Evolutionary conservation across 163 green algal genomes (phyloP).

Genomic region (Trebouxia gelatinosa): DNA sequence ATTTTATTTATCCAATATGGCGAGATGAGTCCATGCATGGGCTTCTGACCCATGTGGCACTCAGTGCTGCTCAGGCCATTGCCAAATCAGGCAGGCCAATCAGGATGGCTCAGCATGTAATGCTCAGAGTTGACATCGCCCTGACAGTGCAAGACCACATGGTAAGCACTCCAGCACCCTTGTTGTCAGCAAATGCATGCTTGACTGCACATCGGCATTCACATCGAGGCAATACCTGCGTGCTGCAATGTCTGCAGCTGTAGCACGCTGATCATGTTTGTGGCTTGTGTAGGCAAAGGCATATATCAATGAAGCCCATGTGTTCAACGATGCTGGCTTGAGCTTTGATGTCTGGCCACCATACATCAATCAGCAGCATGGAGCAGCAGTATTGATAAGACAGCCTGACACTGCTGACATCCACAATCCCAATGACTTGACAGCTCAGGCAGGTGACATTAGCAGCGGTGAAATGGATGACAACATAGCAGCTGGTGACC

Average conservation of each 20-base stretch:
- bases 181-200: neutral
- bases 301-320: constrained; percentile 16
- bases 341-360: constrained; percentile 17
- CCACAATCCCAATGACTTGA: too few relatives aligned
- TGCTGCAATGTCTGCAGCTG: too few relatives aligned
- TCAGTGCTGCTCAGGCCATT: neutral
- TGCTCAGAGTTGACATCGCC: constrained; percentile 14
- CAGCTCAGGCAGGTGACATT: too few relatives aligned
- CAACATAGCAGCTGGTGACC: too few relatives aligned
- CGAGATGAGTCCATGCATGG: constrained; percentile 6
- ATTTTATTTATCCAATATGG: constrained; percentile 19
- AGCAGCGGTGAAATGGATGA: too few relatives aligned
- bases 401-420: neutral
- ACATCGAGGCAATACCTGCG: too few relatives aligned
- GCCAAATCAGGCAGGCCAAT: neutral
- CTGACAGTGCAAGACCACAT: neutral
- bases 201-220: neutral
- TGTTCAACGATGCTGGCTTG: constrained; percentile 10
- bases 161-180: neutral
- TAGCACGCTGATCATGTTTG: too few relatives aligned
- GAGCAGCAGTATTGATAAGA: too few relatives aligned
- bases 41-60: neutral
- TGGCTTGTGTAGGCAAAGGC: constrained; percentile 1
- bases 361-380: neutral
- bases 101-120: neutral